These are phyloP conservation scores for Fusarium nodosum DNA, from an alignment of 2,329 filamentous ascomycete species.

Conservation along the genomic window DNA sequence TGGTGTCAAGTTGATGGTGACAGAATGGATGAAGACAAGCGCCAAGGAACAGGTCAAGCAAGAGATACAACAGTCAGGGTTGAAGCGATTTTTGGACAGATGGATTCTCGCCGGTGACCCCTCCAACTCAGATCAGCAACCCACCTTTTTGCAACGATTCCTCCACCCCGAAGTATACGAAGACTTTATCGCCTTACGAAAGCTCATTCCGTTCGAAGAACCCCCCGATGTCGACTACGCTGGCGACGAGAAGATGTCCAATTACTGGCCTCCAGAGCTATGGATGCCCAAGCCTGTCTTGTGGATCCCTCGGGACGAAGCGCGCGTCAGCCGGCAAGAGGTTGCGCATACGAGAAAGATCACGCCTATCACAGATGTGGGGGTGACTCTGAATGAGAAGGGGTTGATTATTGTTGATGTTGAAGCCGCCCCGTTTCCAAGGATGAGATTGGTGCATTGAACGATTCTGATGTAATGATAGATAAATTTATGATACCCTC, in stretches of 20 bases:
- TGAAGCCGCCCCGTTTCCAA: constrained; percentile 56
- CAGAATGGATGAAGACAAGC: constrained; percentile 55
- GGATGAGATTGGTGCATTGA: constrained; percentile 58
- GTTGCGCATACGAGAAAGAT: constrained; percentile 77
- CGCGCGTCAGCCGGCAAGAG: constrained; percentile 83
- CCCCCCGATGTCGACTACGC: constrained; percentile 61
- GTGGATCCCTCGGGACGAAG: constrained; percentile 86
- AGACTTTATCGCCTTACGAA: constrained; percentile 78
- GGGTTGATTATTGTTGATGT: constrained; percentile 55
- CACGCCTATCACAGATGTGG: constrained; percentile 80
- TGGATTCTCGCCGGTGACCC: constrained; percentile 48
- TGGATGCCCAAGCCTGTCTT: constrained; percentile 75
- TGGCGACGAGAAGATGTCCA: constrained; percentile 68
- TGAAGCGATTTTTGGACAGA: constrained; percentile 49
- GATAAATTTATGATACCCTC: constrained; percentile 47
- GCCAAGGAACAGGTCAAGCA: constrained; percentile 53
- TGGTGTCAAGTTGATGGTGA: constrained; percentile 52
- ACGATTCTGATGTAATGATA: constrained; percentile 34
- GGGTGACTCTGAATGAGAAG: constrained; percentile 53
- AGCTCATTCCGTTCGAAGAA: constrained; percentile 72
- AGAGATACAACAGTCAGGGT: constrained; percentile 45
- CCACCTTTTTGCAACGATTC: constrained; percentile 74
- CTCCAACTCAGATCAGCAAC: constrained; percentile 49
- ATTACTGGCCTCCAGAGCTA: constrained; percentile 76
- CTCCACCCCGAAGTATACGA: constrained; percentile 82